Evolutionary conservation across 768 basidiomycete species (phyloP).

Genomic region (Serendipita sp.): DNA sequence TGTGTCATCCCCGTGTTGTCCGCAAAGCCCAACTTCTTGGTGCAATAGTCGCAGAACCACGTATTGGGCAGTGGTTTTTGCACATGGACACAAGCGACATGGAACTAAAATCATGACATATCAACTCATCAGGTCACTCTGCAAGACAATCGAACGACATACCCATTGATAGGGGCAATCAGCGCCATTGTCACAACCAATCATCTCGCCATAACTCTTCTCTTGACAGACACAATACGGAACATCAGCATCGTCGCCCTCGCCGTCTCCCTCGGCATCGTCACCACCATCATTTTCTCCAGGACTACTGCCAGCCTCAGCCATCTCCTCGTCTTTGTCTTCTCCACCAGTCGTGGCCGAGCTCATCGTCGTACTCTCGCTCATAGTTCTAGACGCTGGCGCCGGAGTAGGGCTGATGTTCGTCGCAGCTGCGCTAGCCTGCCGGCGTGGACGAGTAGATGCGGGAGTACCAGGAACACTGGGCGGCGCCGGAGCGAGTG

Average conservation of each 20-base stretch:
- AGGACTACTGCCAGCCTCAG: not conserved
- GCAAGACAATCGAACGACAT: not conserved
- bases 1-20: not conserved
- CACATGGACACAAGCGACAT: conserved; percentile 2
- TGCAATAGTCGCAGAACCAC: conserved; percentile 5
- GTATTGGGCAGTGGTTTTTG: not conserved
- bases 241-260: not conserved
- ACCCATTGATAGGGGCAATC: conserved; percentile 6
- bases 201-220: conserved; percentile 7
- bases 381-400: not conserved
- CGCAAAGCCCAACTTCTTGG: conserved; percentile 2
- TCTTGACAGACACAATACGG: conserved; percentile 5
- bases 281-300: not conserved
- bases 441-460: not conserved
- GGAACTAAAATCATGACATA: not conserved
- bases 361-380: not conserved
- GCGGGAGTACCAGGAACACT: not conserved
- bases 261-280: not conserved
- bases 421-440: not conserved
- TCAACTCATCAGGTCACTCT: not conserved
- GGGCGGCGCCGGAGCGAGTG: not conserved
- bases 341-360: not conserved
- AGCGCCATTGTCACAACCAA: conserved; percentile 5
- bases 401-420: not conserved
- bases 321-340: not conserved